Percentiles rank a stretch among this genome's conserved stretches.
Conservation (phyloP, 2,329 filamentous ascomycete species). For the Aspergillus tanneri region DNA sequence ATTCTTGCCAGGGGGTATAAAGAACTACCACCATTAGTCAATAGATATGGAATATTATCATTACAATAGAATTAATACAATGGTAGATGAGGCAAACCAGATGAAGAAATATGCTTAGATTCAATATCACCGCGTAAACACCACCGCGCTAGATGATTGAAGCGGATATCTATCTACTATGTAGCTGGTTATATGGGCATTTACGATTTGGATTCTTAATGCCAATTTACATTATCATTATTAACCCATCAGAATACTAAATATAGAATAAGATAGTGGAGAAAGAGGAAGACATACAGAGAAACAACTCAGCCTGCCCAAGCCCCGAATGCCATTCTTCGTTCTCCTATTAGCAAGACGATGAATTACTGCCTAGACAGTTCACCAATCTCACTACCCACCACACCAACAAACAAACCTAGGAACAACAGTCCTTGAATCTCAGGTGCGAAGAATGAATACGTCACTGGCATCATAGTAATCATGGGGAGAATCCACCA, state of each 20-base stretch:
- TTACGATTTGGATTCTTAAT: slow-evolving; percentile 58
- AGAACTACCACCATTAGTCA: slow-evolving; percentile 49
- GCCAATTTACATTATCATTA: slow-evolving; percentile 41
- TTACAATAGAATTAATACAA: not conserved
- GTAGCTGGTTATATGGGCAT: slow-evolving; percentile 54
- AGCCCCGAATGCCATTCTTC: slow-evolving; percentile 57
- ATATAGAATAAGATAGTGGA: not conserved
- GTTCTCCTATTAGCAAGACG: no score
- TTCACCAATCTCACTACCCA: slow-evolving; percentile 53
- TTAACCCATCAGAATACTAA: not conserved
- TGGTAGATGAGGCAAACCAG: slow-evolving; percentile 31
- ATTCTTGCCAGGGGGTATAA: slow-evolving; percentile 51
- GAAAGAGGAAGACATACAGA: slow-evolving; percentile 44
- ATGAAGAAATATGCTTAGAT: slow-evolving; percentile 50
- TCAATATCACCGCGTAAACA: slow-evolving; percentile 57
- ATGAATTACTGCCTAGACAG: no score
- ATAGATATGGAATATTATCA: not conserved
- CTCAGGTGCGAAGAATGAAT: slow-evolving; percentile 48
- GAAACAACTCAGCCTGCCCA: slow-evolving; percentile 56
- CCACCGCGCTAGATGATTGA: slow-evolving; percentile 55
- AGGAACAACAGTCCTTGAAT: slow-evolving; percentile 56
- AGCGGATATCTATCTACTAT: slow-evolving; percentile 57
- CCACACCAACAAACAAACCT: slow-evolving; percentile 54
- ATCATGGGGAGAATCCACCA: slow-evolving; percentile 58
- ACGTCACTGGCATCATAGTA: slow-evolving; percentile 55